Evolutionary conservation across 352 stramenopile species (phyloP).

Genomic region (Phytophthora sp.): DNA sequence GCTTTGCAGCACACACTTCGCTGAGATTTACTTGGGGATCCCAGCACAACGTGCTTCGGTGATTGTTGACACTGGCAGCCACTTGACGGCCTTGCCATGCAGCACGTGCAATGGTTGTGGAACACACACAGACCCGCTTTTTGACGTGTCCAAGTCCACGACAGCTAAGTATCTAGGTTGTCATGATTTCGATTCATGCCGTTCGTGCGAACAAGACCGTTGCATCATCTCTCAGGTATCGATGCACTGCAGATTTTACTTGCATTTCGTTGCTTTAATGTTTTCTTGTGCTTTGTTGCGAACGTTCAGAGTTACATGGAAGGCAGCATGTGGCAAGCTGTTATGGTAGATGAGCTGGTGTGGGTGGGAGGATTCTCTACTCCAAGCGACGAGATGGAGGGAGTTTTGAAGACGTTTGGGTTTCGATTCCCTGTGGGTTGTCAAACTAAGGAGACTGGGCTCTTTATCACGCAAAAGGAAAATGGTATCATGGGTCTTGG

Average conservation of each 20-base stretch:
- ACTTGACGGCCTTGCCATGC: slow-evolving; percentile 81
- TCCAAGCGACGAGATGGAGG: slow-evolving; percentile 45
- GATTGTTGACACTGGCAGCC: slow-evolving; percentile 86
- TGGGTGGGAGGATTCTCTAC: slow-evolving; percentile 77
- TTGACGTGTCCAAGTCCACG: slow-evolving; percentile 78
- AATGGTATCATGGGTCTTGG: slow-evolving; percentile 92
- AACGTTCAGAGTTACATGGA: slow-evolving; percentile 78
- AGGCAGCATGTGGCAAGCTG: slow-evolving; percentile 87
- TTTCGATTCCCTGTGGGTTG: slow-evolving; percentile 82
- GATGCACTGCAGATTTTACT: background rate
- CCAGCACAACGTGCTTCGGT: slow-evolving; percentile 83
- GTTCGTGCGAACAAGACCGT: slow-evolving; percentile 59
- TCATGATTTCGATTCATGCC: slow-evolving; percentile 56
- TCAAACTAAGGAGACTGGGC: slow-evolving; percentile 81
- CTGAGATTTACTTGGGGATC: slow-evolving; percentile 82
- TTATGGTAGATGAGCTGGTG: slow-evolving; percentile 81
- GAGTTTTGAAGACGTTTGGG: slow-evolving; percentile 64
- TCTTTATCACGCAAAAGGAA: slow-evolving; percentile 88
- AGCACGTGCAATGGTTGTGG: slow-evolving; percentile 71
- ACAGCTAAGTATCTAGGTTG: slow-evolving; percentile 76
- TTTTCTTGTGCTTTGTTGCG: background rate
- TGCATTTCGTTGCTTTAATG: background rate
- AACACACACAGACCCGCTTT: slow-evolving; percentile 74
- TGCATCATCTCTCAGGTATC: slow-evolving; percentile 81
- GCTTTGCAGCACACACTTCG: slow-evolving; percentile 75